These are phyloP conservation scores for Eimeria praecox DNA, from an alignment of 169 alveolate species.

Conservation along the genomic window DNA sequence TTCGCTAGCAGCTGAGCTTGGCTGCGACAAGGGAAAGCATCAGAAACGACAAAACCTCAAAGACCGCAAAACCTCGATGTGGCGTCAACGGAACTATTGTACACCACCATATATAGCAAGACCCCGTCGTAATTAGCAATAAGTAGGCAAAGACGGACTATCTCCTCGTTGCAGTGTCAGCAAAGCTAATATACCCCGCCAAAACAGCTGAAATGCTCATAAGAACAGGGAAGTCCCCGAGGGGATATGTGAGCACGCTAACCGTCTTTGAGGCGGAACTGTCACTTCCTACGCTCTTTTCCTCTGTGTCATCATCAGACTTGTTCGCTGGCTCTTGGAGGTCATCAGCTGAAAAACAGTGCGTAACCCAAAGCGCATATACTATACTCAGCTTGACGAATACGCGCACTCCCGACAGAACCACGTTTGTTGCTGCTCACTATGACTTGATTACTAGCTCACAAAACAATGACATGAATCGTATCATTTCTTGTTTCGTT, in stretches of 20 bases:
- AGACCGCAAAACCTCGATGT: not conserved
- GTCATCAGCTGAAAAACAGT: slow-evolving; percentile 23
- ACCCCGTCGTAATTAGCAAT: not conserved
- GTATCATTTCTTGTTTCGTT: not conserved
- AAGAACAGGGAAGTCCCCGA: not conserved
- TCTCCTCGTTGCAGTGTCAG: not conserved
- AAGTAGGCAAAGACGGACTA: not conserved
- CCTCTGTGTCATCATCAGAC: slow-evolving; percentile 68
- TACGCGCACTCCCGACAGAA: not conserved
- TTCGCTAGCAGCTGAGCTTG: slow-evolving; percentile 52
- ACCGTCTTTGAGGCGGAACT: slow-evolving; percentile 66
- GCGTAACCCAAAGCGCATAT: not conserved
- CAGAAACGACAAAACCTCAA: not conserved
- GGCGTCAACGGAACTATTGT: not conserved
- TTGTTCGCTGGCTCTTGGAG: slow-evolving; percentile 49
- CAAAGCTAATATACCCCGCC: not conserved
- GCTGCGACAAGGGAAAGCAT: not conserved
- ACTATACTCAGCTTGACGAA: not conserved
- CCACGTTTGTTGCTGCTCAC: not conserved
- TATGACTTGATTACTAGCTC: not conserved
- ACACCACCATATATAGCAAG: not conserved
- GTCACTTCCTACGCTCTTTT: slow-evolving; percentile 39
- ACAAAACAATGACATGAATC: not conserved
- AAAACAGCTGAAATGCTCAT: not conserved
- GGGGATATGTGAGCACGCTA: not conserved